A percentile compares a stretch with the other conserved stretches of the same genome.
These are phyloP conservation scores for Acmispon strigosus DNA, from an alignment of 306 rosid genomes.

Conservation along the genomic window DNA sequence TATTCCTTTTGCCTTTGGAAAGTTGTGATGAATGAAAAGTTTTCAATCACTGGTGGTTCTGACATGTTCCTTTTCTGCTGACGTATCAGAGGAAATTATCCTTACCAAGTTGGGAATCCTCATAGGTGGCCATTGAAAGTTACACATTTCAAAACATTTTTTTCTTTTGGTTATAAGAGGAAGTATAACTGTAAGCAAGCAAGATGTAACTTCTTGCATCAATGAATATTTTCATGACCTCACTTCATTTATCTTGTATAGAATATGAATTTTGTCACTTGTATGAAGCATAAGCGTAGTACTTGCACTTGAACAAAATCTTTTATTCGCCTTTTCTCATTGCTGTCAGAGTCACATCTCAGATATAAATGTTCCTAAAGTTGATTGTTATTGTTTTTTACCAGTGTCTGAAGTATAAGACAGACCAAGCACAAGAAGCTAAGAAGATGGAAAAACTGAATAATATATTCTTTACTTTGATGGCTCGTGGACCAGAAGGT, in stretches of 20 bases:
- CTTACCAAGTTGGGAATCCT: conserved; percentile 22
- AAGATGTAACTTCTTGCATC: conserved; percentile 7
- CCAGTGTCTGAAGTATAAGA: conserved; percentile 89
- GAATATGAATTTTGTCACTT: conserved; percentile 22
- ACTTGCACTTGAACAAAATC: conserved; percentile 5
- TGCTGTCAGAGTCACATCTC: conserved; percentile 11
- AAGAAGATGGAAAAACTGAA: conserved; percentile 83
- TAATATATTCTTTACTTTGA: conserved; percentile 82
- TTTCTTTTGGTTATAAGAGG: background rate
- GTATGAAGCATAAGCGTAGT: conserved; percentile 19
- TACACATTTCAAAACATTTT: background rate
- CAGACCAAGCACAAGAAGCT: conserved; percentile 92
- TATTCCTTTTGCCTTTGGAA: conserved; percentile 14
- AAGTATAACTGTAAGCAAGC: background rate
- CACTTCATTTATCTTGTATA: background rate
- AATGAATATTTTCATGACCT: background rate
- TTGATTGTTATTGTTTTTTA: conserved; percentile 26
- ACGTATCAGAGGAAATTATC: background rate
- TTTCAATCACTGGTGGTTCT: conserved; percentile 17
- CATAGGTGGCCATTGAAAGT: conserved; percentile 3
- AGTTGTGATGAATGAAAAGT: conserved; percentile 17
- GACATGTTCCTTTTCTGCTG: conserved; percentile 12
- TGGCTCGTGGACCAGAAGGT: conserved; percentile 97
- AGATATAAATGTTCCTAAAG: conserved; percentile 14
- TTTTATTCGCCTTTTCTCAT: conserved; percentile 15